Evolutionary conservation across 257 asterid genomes (phyloP).

Genomic region (Nyctanthes arbortristis): DNA sequence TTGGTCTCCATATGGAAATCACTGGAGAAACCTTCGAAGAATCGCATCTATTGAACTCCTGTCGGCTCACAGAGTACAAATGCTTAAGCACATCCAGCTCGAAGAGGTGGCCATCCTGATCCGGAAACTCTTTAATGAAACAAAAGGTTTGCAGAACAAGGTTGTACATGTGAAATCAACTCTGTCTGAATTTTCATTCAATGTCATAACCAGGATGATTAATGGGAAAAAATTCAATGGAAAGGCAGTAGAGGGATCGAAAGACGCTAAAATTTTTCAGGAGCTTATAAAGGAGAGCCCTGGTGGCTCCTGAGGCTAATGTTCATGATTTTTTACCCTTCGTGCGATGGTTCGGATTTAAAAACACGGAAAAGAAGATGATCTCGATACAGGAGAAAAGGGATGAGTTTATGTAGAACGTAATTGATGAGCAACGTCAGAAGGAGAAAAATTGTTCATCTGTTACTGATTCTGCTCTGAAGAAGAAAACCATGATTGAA

Average conservation of each 20-base stretch:
- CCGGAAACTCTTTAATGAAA: neutral
- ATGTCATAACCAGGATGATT: constrained; percentile 17
- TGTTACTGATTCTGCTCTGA: neutral
- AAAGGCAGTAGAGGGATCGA: neutral
- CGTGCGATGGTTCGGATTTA: constrained; percentile 17
- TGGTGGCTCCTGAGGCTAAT: neutral
- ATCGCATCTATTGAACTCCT: constrained; percentile 38
- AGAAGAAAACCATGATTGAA: constrained; percentile 17
- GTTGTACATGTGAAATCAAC: neutral
- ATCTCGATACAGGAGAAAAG: constrained; percentile 14
- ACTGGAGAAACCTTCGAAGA: constrained; percentile 45
- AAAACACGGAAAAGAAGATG: constrained; percentile 5
- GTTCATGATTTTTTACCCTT: constrained; percentile 15
- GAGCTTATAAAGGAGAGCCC: constrained; percentile 3
- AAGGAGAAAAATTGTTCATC: neutral
- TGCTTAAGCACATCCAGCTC: neutral
- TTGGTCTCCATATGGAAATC: constrained; percentile 50
- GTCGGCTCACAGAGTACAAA: constrained; percentile 32
- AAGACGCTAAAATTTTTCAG: constrained; percentile 10
- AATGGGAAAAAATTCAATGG: constrained; percentile 16
- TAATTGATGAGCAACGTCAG: constrained; percentile 14
- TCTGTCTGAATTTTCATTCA: constrained; percentile 2
- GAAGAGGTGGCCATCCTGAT: neutral
- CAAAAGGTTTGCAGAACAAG: neutral
- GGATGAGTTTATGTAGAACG: constrained; percentile 21